Percentiles rank a stretch among this genome's conserved stretches.
These are phyloP conservation scores for Exophiala viscosa DNA, from an alignment of 2,329 filamentous ascomycete genomes.

Conservation along the genomic window DNA sequence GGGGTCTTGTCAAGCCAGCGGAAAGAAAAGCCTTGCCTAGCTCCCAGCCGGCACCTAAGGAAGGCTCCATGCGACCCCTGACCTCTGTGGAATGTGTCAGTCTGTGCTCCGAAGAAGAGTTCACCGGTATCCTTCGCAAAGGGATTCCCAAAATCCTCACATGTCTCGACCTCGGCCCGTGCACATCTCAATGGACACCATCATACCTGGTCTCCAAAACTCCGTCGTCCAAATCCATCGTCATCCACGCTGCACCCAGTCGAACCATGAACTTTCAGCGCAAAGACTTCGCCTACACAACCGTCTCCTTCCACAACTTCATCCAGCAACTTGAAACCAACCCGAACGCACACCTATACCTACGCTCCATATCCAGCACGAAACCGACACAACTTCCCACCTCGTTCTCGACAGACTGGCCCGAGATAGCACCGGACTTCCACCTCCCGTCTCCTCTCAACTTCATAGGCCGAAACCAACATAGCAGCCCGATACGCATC, in stretches of 20 bases:
- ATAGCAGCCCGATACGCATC: slow-evolving; percentile 76
- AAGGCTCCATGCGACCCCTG: background rate
- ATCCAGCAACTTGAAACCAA: slow-evolving; percentile 50
- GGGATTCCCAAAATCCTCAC: slow-evolving; percentile 64
- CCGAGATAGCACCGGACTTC: slow-evolving; percentile 66
- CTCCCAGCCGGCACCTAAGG: background rate
- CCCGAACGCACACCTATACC: slow-evolving; percentile 62
- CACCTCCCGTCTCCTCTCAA: slow-evolving; percentile 59
- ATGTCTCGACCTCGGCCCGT: slow-evolving; percentile 63
- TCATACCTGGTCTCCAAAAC: slow-evolving; percentile 63
- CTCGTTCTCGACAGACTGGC: slow-evolving; percentile 68
- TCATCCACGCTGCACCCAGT: slow-evolving; percentile 66
- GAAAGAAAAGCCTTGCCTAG: slow-evolving; percentile 12
- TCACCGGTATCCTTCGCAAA: slow-evolving; percentile 56
- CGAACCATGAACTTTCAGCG: slow-evolving; percentile 72
- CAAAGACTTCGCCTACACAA: slow-evolving; percentile 79
- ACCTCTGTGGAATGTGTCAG: slow-evolving; percentile 12
- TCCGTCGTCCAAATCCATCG: slow-evolving; percentile 59
- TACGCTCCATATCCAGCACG: slow-evolving; percentile 70
- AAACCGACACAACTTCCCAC: slow-evolving; percentile 67
- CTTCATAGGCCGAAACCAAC: slow-evolving; percentile 58
- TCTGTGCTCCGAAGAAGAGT: slow-evolving; percentile 34
- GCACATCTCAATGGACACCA: slow-evolving; percentile 63
- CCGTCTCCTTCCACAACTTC: slow-evolving; percentile 64
- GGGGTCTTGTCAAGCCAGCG: slow-evolving; percentile 31